Base-by-base conservation (phyloP, 306 rosid species). In the Rosa multiflora region DNA sequence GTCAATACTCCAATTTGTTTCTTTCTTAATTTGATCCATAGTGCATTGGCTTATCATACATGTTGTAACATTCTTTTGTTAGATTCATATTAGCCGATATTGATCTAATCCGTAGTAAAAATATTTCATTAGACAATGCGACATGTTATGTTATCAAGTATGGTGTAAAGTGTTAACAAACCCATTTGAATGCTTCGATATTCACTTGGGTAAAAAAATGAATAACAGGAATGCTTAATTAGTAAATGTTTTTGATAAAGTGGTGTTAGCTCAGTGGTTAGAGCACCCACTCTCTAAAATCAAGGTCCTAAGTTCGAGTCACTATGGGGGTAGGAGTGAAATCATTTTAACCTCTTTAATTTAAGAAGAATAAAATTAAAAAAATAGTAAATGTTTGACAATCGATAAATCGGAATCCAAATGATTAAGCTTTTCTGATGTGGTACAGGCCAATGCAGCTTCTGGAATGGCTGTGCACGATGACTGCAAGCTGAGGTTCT, bases 391-490 rank as follows among this genome's bases (percentile, higher is more conserved):
- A 32, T 51, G 14, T 35, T 35, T 20, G 44, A 53, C 17, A 37
- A 53, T 11, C 39, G n/a, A 20, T 11, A 14, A 6, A 21, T 39
- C 37, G 20, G 29, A 53, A 21, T 11, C 5, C 53, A 6, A 74
- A 55, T 40, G 37, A 29, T 66, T 6, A 17, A 40, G 37, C 5
- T 77, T 69, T 69, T 40, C 76, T 78, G 8, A 61, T 69, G 39
- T 67, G 51, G 70, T n/a, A 40, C 85, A 93, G 98, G 97, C 98
- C 83, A 93, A 93, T 74, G 86, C 98, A 67, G 89, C 90, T 79
- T 91, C 97, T 55, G 98, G 98, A 87, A 91, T 91, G 93, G 94
- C 94, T 26, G 98, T 93, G 89, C 68, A 72, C 62, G 97, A 93
- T 73, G 97, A 93, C 8, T 93, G 98, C 91, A 93, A 91, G 86